Conservation (phyloP, 345 rosid species). For the Eucalyptus cladocalyx region DNA sequence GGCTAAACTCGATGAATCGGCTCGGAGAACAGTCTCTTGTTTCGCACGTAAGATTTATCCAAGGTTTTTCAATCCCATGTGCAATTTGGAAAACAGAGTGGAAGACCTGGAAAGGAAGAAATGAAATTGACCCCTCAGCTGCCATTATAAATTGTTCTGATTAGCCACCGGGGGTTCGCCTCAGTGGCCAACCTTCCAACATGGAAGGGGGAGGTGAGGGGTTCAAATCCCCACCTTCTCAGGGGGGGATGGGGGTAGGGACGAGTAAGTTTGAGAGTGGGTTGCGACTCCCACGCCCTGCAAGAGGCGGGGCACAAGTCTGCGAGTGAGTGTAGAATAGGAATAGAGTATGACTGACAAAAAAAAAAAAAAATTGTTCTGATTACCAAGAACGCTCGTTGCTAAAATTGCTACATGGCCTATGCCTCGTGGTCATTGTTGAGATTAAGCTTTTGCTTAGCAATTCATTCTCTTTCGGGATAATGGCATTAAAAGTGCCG, state of each 20-base stretch:
- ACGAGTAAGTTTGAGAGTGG: no score
- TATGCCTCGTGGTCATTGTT: neutral
- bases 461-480: neutral
- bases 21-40: fast-evolving
- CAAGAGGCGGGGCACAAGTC: no score
- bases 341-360: no score
- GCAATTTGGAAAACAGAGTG: fast-evolving
- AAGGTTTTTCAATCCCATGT: neutral
- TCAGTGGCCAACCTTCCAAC: no score
- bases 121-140: neutral
- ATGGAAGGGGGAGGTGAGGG: no score
- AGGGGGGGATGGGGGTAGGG: no score
- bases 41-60: fast-evolving
- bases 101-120: neutral
- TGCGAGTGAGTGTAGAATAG: no score
- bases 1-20: neutral
- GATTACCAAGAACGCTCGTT: neutral
- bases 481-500: neutral
- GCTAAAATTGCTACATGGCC: neutral
- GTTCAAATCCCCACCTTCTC: no score
- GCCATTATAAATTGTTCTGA: neutral
- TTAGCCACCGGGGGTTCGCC: no score
- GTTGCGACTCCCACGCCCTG: no score
- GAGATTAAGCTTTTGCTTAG: neutral
- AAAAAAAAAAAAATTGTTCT: neutral